Evolutionary conservation across 129 eudicot species (phyloP).

Genomic region (Lactuca saligna): DNA sequence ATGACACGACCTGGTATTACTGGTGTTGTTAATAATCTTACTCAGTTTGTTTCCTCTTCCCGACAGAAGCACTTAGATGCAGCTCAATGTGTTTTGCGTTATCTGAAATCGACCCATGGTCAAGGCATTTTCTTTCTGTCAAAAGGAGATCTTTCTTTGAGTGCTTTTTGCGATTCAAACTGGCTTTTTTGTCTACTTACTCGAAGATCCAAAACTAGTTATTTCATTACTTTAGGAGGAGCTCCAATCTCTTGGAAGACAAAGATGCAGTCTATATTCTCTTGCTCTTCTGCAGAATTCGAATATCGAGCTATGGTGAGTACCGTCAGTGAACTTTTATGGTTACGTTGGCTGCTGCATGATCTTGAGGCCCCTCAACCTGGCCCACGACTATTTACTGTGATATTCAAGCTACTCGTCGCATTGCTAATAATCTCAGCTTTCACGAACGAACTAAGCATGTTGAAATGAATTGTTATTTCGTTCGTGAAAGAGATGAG

Average conservation of each 20-base stretch:
- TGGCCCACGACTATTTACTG: background rate
- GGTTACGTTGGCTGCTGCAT: background rate
- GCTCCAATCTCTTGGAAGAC: background rate
- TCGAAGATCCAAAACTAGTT: background rate
- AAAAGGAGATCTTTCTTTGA: background rate
- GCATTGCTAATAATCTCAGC: background rate
- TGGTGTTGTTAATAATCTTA: background rate
- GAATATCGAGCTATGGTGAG: background rate
- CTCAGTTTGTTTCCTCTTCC: background rate
- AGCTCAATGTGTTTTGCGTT: background rate
- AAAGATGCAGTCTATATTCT: background rate
- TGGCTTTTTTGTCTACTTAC: background rate
- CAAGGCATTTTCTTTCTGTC: background rate
- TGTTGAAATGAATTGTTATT: background rate
- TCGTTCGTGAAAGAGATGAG: background rate
- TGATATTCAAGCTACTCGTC: background rate
- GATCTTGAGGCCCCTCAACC: too few species aligned
- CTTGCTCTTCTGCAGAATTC: background rate
- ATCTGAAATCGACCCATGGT: background rate
- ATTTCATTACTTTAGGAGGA: background rate
- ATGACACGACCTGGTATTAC: background rate
- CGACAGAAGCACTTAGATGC: background rate
- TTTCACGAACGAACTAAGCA: background rate
- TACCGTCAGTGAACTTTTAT: background rate
- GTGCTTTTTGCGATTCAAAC: background rate